Base-by-base conservation (phyloP, 306 rosid genomes). In the Alnus rubra region DNA sequence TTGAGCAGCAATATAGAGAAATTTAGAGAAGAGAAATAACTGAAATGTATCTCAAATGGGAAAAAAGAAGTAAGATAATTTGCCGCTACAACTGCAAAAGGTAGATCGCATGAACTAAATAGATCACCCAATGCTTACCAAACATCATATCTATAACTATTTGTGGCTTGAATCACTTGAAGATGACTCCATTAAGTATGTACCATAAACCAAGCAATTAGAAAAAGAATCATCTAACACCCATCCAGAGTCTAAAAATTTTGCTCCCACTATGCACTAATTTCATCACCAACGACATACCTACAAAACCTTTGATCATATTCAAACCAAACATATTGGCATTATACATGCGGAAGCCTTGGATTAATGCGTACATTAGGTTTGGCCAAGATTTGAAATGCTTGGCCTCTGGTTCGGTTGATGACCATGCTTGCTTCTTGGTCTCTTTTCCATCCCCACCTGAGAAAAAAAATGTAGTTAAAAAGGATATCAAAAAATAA, bases 381-480 rank as follows among this genome's bases (percentile, higher is more conserved):
- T 68, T 87, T 89, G 82, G 93, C 93, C 79, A 89, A 87, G 76
- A 92, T 79, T 82, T 9, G 91, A 75, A 91, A 81, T 72, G 92
- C 87, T 78, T 81, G 91, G 79, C 92, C 90, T 73, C 87, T 85
- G 82, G 90, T 88, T 86, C 86, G 86, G 71, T 71, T 79, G 47
- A 81, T 67, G 84, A 80, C 83, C 56, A 82, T 76, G 70, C 86
- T 74, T 76, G 73, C 88, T 56, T 84, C 91, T 77, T 80, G 87
- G 74, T 78, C 75, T 72, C 83, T 88, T 81, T 78, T 88, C 97
- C 91, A 82, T 74, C 97, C 88, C 94, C 84, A 84, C 88, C 98
- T 92, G 86, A 76, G 86, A 87, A 16, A 63, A 63, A 76, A 15
- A 47, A 87, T 69, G 74, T 37, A 39, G 59, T 77, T 75, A 63